Evolutionary conservation across 2,329 filamentous ascomycete genomes (phyloP), one percentile per base, ranked within the genome.

Genomic region (Trichoderma koningii): DNA sequence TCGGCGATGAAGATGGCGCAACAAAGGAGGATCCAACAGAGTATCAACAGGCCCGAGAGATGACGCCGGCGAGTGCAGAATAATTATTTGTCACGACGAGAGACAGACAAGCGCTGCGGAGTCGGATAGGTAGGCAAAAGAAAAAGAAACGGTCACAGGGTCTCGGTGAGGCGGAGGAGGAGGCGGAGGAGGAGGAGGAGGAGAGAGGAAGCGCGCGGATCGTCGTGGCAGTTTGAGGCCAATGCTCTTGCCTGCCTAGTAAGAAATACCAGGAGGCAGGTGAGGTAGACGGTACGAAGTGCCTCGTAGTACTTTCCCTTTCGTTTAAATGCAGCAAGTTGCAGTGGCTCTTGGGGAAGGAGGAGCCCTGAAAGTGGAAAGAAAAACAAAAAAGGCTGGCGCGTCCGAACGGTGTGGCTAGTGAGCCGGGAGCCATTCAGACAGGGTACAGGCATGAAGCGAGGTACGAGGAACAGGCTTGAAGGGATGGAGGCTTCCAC

Each of bases 371-470:
- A 38, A 38, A 14, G 34, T 14, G 34, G 34, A 38, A 14, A 38
- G 34, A 12, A 38, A 14, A 38, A 38, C 34, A 38, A 38, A 38
- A 52, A n/a, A 34, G 50, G 50, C 50, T 52, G 50, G 50, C 64
- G 64, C 60, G 64, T 66, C 59, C 42, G 23, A 64, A 44, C 44
- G 52, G 42, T 52, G 64, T 66, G 64, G 60, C 59, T 66, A 38
- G 64, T 64, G 64, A 42, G 17, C 6, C 19, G 21, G 23, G 47
- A 23, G 17, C n/a, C 45, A 21, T 4, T 12, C 21, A 34, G 30
- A 12, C 34, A 38, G 34, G 34, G 34, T 2, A 38, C 34, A 38
- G 12, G 34, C 12, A 38, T 14, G 12, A 38, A 38, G 12, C 21
- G 3, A 23, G 21, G 21, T 14, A 38, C 42, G 17, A 30, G 28